phyloP scores from a whole-genome alignment of 495 filamentous ascomycete genomes.

The Hypomontagnella submonticulosa region DNA sequence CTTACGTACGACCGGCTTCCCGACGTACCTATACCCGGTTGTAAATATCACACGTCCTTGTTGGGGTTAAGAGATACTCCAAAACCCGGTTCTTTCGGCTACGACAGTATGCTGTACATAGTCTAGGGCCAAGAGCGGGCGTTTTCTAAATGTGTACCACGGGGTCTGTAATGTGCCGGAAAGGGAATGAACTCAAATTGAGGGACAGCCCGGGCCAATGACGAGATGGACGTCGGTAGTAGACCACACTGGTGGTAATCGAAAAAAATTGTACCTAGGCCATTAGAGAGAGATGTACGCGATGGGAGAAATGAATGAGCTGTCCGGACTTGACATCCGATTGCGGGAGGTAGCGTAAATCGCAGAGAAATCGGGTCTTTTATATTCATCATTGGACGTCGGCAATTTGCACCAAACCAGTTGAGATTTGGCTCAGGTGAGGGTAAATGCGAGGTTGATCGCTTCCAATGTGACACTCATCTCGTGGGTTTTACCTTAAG shows the following conservation, averaged over 20 bases:
- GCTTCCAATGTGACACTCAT: constrained; percentile 25
- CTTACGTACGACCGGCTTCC: constrained; percentile 25
- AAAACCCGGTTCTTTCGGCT: constrained; percentile 33
- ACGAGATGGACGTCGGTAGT: constrained; percentile 15
- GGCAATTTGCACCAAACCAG: constrained; percentile 7
- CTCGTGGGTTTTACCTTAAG: constrained; percentile 14
- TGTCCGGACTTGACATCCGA: constrained; percentile 11
- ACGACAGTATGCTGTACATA: constrained; percentile 25
- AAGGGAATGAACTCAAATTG: constrained; percentile 35
- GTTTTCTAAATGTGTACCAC: constrained; percentile 35
- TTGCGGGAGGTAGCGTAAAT: constrained; percentile 7
- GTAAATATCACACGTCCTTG: constrained; percentile 1
- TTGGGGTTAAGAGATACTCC: constrained; percentile 21
- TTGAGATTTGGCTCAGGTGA: constrained; percentile 6
- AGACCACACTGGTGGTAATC: constrained; percentile 21
- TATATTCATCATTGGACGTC: constrained; percentile 22
- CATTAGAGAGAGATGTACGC: constrained; percentile 16
- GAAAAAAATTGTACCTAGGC: constrained; percentile 18
- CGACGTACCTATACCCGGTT: constrained; percentile 15
- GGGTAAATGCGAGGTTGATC: constrained; percentile 4
- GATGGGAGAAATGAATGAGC: constrained; percentile 25
- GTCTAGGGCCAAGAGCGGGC: constrained; percentile 35
- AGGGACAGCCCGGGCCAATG: constrained; percentile 25
- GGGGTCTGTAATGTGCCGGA: constrained; percentile 41
- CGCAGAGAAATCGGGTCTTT: constrained; percentile 10